Conservation (phyloP, 2,329 filamentous ascomycete genomes). For the Arthroderma uncinatum region DNA sequence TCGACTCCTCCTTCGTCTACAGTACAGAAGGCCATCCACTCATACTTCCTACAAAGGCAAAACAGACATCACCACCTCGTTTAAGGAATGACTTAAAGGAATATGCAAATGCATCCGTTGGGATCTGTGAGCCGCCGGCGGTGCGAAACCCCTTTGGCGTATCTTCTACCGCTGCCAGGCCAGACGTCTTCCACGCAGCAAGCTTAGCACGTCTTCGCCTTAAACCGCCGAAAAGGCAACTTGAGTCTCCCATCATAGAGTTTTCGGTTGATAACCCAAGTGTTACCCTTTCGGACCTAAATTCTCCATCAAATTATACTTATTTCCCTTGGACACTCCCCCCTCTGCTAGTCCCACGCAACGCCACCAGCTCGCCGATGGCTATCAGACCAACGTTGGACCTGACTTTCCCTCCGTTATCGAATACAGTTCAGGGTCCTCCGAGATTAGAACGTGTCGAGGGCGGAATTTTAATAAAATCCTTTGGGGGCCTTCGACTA, state of each 20-base stretch:
- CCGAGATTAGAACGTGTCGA: conserved; percentile 46
- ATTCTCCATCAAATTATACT: conserved; percentile 63
- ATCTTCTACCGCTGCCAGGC: conserved; percentile 66
- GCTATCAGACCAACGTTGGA: conserved; percentile 60
- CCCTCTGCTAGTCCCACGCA: conserved; percentile 56
- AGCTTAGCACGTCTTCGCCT: conserved; percentile 71
- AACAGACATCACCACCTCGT: conserved; percentile 9
- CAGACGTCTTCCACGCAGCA: conserved; percentile 80
- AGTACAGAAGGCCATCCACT: conserved; percentile 93
- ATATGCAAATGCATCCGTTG: conserved; percentile 22
- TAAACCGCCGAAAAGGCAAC: conserved; percentile 49
- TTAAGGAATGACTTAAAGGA: conserved; percentile 16
- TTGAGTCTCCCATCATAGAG: conserved; percentile 47
- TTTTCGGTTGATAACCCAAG: conserved; percentile 46
- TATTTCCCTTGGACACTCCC: conserved; percentile 93
- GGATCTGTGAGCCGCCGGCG: conserved; percentile 57
- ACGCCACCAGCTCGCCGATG: conserved; percentile 68
- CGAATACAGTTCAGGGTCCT: conserved; percentile 35
- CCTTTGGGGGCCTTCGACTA: conserved; percentile 47
- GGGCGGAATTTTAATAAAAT: conserved; percentile 50
- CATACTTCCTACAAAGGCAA: conserved; percentile 52
- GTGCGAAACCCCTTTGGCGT: conserved; percentile 53
- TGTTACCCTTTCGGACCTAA: conserved; percentile 43
- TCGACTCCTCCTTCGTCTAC: conserved; percentile 84
- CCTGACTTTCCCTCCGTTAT: conserved; percentile 50